Conservation (phyloP, 495 filamentous ascomycete genomes). For the Cryomyces minteri region DNA sequence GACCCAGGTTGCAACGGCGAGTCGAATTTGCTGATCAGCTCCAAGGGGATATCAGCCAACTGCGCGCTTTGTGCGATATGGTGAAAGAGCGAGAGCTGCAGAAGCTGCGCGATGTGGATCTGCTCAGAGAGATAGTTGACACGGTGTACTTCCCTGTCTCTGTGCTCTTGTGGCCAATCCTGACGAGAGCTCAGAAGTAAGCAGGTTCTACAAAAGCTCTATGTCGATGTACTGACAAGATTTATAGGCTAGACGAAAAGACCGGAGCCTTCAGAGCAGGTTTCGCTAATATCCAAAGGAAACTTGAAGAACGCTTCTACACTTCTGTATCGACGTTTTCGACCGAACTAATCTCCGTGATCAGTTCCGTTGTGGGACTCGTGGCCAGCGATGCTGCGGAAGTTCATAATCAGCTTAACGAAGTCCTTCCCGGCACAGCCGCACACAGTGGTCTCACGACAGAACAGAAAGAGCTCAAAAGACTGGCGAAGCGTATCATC, state of each 20-base stretch:
- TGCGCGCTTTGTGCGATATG: slow-evolving; percentile 47
- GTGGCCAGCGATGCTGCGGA: too few relatives aligned
- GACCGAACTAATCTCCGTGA: slow-evolving; percentile 48
- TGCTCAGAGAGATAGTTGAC: slow-evolving; percentile 61
- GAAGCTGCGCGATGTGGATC: slow-evolving; percentile 57
- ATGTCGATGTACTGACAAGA: slow-evolving; percentile 19
- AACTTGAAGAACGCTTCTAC: slow-evolving; percentile 53
- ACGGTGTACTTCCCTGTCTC: slow-evolving; percentile 78
- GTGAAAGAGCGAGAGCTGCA: slow-evolving; percentile 52
- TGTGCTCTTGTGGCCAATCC: slow-evolving; percentile 55
- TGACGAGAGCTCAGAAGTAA: slow-evolving; percentile 56
- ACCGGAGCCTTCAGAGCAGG: slow-evolving; percentile 52
- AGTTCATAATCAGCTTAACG: too few relatives aligned
- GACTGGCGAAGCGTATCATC: slow-evolving; percentile 66
- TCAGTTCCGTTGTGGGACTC: slow-evolving; percentile 43
- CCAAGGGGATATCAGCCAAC: slow-evolving; percentile 52
- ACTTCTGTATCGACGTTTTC: slow-evolving; percentile 57
- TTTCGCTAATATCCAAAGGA: slow-evolving; percentile 40
- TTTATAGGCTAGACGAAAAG: slow-evolving; percentile 41
- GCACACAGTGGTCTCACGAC: slow-evolving; percentile 25
- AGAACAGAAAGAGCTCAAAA: slow-evolving; percentile 45
- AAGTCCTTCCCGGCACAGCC: too few relatives aligned
- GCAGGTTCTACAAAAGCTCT: not conserved
- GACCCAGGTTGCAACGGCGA: slow-evolving; percentile 54
- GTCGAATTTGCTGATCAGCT: slow-evolving; percentile 74